Percentiles rank a stretch among this genome's conserved stretches.
Conservation (phyloP, 1,139 yeast species). For the Hemisphaericaspora subhashii region DNA sequence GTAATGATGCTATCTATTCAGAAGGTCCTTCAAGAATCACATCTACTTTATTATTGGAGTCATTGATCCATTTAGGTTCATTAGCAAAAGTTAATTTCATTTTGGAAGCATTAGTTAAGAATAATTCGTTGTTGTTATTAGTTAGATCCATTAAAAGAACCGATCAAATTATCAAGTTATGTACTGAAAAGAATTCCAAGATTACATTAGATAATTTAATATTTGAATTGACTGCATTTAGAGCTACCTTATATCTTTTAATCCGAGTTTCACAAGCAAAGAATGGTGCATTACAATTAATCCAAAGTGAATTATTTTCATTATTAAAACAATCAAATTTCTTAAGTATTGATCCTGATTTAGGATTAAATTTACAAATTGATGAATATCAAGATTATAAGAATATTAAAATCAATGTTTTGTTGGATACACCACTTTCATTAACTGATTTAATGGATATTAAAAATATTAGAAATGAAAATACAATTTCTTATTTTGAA, state of each 20-base stretch:
- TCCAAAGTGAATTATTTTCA: constrained; percentile 72
- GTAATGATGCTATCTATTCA: constrained; percentile 77
- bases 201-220: constrained; percentile 53
- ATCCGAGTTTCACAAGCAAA: constrained; percentile 75
- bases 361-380: constrained; percentile 56
- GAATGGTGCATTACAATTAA: constrained; percentile 71
- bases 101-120: constrained; percentile 59
- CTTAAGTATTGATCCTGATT: constrained; percentile 72
- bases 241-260: constrained; percentile 66
- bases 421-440: constrained; percentile 53
- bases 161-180: constrained; percentile 57
- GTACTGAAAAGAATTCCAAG: constrained; percentile 30
- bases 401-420: constrained; percentile 37
- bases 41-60: constrained; percentile 70
- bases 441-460: constrained; percentile 22
- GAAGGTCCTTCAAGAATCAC: constrained; percentile 80
- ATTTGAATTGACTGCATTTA: constrained; percentile 76
- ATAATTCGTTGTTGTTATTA: constrained; percentile 63
- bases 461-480: constrained; percentile 18
- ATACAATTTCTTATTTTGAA: constrained; percentile 59
- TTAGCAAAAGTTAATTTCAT: constrained; percentile 55
- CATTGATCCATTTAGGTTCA: constrained; percentile 60
- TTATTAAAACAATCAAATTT: constrained; percentile 58
- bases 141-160: constrained; percentile 68
- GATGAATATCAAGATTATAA: constrained; percentile 21